These are phyloP conservation scores for Tulasnella sp. DNA, from an alignment of 768 basidiomycete genomes.

Conservation along the genomic window DNA sequence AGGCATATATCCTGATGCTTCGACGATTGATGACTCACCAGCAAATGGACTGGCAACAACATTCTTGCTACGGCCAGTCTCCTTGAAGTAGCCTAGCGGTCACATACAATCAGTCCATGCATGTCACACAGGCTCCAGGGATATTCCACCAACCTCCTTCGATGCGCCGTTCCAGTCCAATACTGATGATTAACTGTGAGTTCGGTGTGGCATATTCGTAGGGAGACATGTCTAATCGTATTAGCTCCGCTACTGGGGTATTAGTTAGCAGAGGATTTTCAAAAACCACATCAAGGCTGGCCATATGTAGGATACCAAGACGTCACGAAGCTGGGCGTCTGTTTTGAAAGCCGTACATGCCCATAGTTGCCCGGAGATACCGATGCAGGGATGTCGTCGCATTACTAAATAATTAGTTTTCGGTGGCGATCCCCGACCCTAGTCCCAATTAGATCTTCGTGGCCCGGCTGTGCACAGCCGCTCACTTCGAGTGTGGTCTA, in stretches of 20 bases:
- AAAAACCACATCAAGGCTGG: neutral
- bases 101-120: constrained; percentile 9
- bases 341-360: no score
- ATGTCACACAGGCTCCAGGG: neutral
- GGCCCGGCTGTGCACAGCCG: no score
- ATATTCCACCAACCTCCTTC: constrained; percentile 24
- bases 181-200: constrained; percentile 22
- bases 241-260: neutral
- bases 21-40: constrained; percentile 19
- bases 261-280: neutral
- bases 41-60: constrained; percentile 29
- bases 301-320: no score
- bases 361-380: no score
- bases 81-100: constrained; percentile 26
- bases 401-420: no score
- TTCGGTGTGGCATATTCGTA: constrained; percentile 25
- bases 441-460: no score
- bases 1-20: neutral
- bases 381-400: no score
- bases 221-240: neutral
- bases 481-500: no score
- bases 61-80: constrained; percentile 28
- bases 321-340: no score
- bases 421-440: no score
- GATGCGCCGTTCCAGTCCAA: constrained; percentile 25